phyloP scores from a whole-genome alignment of 805 yeast species.

The Teunomyces tritomae region DNA sequence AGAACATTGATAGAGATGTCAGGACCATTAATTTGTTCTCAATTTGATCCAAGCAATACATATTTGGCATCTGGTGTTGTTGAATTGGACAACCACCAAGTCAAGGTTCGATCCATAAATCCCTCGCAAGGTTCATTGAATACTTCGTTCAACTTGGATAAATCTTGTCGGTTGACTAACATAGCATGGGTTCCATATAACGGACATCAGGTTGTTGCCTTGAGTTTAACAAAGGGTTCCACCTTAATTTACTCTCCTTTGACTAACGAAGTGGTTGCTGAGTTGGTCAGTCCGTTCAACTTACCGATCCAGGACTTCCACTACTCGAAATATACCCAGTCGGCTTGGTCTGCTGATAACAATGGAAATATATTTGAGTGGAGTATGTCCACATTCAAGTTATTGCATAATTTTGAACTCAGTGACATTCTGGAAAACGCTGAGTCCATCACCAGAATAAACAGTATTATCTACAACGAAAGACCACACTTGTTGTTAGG shows the following conservation, averaged over 20 bases:
- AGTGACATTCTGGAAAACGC: slow-evolving; percentile 35
- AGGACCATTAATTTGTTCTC: slow-evolving; percentile 38
- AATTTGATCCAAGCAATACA: slow-evolving; percentile 62
- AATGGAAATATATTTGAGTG: slow-evolving; percentile 61
- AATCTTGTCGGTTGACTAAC: slow-evolving; percentile 47
- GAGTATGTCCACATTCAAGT: slow-evolving; percentile 47
- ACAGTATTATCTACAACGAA: slow-evolving; percentile 26
- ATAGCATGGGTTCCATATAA: slow-evolving; percentile 50
- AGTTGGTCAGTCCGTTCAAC: slow-evolving; percentile 45
- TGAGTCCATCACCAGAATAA: slow-evolving; percentile 30
- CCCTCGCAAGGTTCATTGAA: slow-evolving; percentile 43
- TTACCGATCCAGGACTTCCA: slow-evolving; percentile 51
- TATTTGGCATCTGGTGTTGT: slow-evolving; percentile 62
- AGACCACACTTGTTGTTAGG: slow-evolving; percentile 55
- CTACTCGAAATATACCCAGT: slow-evolving; percentile 37
- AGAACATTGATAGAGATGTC: not conserved
- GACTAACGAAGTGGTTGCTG: slow-evolving; percentile 54
- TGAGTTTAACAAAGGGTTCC: slow-evolving; percentile 67
- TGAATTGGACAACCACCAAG: slow-evolving; percentile 68
- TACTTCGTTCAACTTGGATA: slow-evolving; percentile 52
- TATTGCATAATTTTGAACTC: slow-evolving; percentile 42
- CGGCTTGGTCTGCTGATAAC: slow-evolving; percentile 60
- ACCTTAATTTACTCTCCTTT: slow-evolving; percentile 67
- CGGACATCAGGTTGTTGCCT: slow-evolving; percentile 49
- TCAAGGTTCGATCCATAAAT: slow-evolving; percentile 57